Percentiles rank a stretch among this genome's conserved stretches.
These are phyloP conservation scores for Calvatia gigantea DNA, from an alignment of 768 basidiomycete species.

Conservation along the genomic window DNA sequence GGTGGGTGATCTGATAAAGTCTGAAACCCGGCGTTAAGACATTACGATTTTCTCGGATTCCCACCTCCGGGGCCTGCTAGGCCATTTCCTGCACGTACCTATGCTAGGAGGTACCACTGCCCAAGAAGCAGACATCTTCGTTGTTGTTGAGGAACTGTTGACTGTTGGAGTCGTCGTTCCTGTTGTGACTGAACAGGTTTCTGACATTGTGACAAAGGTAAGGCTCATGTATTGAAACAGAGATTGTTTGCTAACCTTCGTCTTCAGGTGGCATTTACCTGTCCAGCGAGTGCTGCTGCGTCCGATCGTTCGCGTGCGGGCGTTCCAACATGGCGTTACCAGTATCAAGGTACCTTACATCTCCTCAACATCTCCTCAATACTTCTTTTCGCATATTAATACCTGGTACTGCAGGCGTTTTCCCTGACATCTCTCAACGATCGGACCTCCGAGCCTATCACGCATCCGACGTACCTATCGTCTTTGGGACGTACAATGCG, in stretches of 20 bases:
- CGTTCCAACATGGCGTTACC: constrained; percentile 26
- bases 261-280: constrained; percentile 24
- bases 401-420: constrained; percentile 24
- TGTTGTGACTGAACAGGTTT: constrained; percentile 23
- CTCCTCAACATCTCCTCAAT: not conserved
- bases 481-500: constrained; percentile 29
- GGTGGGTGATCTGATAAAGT: not conserved
- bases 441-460: constrained; percentile 35
- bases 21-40: constrained; percentile 15
- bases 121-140: constrained; percentile 32
- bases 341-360: constrained; percentile 21
- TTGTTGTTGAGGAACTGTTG: constrained; percentile 25
- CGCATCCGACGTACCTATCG: constrained; percentile 34
- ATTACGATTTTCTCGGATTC: constrained; percentile 30
- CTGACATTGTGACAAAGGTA: constrained; percentile 31
- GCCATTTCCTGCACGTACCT: constrained; percentile 27
- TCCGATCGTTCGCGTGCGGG: constrained; percentile 23
- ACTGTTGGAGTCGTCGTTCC: constrained; percentile 23
- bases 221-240: not conserved
- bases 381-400: not conserved
- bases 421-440: constrained; percentile 30
- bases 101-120: constrained; percentile 25
- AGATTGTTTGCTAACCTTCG: not conserved
- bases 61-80: constrained; percentile 18
- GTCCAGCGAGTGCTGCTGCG: constrained; percentile 23